Base-by-base conservation (phyloP, 192 early-diverging fungal species). In the Anaeromyces robustus region DNA sequence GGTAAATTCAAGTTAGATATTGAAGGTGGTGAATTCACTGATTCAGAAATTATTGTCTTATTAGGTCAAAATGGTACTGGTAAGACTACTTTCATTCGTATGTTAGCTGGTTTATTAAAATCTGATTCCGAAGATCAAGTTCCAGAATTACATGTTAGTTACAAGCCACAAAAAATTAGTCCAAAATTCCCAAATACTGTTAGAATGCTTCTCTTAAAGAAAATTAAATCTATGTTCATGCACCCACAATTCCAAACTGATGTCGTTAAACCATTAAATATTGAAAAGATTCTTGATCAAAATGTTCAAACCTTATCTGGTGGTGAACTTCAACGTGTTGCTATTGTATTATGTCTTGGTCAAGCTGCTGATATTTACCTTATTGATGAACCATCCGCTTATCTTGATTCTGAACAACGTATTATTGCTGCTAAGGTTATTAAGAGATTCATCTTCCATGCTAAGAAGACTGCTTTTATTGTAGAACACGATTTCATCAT, bases 261-360 rank as follows among this genome's bases (percentile, higher is more conserved):
- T 85, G 97, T 98, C 30, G 88, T 95, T 78, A 97, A 97, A 89
- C 97, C 97, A 19, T 85, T 98, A 83, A 87, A 92, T 80, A 95
- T 97, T 82, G 97, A 98, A 30, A 90, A 88, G 84, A 94, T 98
- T 83, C 91, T 98, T 80, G 97, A 98, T 87, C 93, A 97, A 84
- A 89, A 93, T 77, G 94, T 88, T 52, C 80, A 77, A 78, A 89
- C 84, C 79, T 89, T 98, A 84, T 98, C 97, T 80, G 97, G 96
- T 87, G 96, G 96, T 92, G 96, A 98, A 90, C 91, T 98, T 93
- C 97, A 98, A 89, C 96, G 97, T 89, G 97, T 98, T 37, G 96
- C 97, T 80, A 93, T 98, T 83, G 93, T 94, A 30, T 89, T 97
- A 77, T 92, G 92, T 37, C 90, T 97, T 59, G 96, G 97, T 83